Conservation (phyloP, 2,329 filamentous ascomycete species). For the Neofusicoccum laricinum region DNA sequence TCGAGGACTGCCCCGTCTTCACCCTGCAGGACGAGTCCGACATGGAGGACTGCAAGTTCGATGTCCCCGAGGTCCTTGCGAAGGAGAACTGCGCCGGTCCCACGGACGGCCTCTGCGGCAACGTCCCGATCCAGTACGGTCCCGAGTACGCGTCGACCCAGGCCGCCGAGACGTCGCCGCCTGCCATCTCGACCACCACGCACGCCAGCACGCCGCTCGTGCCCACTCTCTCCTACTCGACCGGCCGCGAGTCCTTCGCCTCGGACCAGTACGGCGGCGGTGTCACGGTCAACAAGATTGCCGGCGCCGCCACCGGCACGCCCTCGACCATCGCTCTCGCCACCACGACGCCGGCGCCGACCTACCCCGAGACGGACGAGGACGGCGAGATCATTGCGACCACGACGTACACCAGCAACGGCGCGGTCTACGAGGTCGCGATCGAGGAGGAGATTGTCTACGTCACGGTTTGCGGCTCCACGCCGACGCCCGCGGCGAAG, state of each 20-base stretch:
- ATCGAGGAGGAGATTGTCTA: slow-evolving; percentile 44
- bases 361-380: slow-evolving; percentile 5
- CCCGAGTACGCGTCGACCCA: slow-evolving; percentile 39
- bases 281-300: slow-evolving; percentile 31
- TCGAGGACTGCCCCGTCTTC: slow-evolving; percentile 75
- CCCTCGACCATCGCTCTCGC: slow-evolving; percentile 6
- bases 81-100: slow-evolving; percentile 60
- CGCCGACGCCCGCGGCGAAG: slow-evolving; percentile 23
- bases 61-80: slow-evolving; percentile 53
- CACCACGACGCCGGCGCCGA: slow-evolving; percentile 10
- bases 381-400: slow-evolving; percentile 33
- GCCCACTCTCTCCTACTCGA: slow-evolving; percentile 34
- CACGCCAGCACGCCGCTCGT: slow-evolving; percentile 23
- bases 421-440: slow-evolving; percentile 44
- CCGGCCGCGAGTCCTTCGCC: slow-evolving; percentile 26
- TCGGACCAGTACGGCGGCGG: slow-evolving; percentile 34
- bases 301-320: slow-evolving; percentile 14
- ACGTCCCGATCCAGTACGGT: slow-evolving; percentile 49
- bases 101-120: slow-evolving; percentile 63
- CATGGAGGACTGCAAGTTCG: slow-evolving; percentile 60
- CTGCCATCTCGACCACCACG: slow-evolving; percentile 16
- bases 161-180: slow-evolving; percentile 15
- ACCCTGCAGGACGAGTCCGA: slow-evolving; percentile 59
- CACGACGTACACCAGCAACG: slow-evolving; percentile 41
- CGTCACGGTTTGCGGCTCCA: slow-evolving; percentile 34